Base-by-base conservation (phyloP, 192 early-diverging fungal species). In the Coemansia sp. region DNA sequence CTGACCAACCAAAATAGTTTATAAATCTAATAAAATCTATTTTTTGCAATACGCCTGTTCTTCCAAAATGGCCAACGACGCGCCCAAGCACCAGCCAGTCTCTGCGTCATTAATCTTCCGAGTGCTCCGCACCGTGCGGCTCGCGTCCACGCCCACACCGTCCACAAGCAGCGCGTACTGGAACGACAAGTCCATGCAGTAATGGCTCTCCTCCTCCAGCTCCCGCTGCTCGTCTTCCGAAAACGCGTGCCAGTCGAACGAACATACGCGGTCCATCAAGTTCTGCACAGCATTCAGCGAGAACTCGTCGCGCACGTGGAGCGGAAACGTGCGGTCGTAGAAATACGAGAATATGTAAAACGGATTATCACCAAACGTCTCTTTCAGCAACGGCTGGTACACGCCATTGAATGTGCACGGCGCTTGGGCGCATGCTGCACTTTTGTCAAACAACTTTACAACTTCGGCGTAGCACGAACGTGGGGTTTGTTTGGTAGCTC, bases 271-370 rank as follows among this genome's bases (percentile, higher is more conserved):
- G 16, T 89, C 82, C 3, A 90, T 86, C 51, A 92, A 68, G 1
- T 74, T 72, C 32, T 88, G 86, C 14, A 96, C 61, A 23, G 93
- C 86, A 8, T 66, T 67, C 10, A 95, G 79, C 24, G 84, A 84
- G 72, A 96, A 94, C 38, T 89, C 87, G 38, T 83, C 75, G 24
- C 84, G 84, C 51, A 88, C 82, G 27, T 88, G 88, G 13, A 91
- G 81, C 4, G 90, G 90, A 35, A 87, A 75, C 0, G 89, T 86
- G 43, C 90, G 85, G 69, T 98, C 97, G 82, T 92, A 98, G 69
- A 98, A 96, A 85, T 89, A 98, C 20, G 93, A 94, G 78, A 98
- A 97, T 11, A 93, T 90, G 74, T 95, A 96, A 24, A 98, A 86
- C 39, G 94, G 94, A 27, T 88, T 82, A 1, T 73, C 61, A 16